Evolutionary conservation across 257 asterid genomes (phyloP).

Genomic region (Capsicum pubescens): DNA sequence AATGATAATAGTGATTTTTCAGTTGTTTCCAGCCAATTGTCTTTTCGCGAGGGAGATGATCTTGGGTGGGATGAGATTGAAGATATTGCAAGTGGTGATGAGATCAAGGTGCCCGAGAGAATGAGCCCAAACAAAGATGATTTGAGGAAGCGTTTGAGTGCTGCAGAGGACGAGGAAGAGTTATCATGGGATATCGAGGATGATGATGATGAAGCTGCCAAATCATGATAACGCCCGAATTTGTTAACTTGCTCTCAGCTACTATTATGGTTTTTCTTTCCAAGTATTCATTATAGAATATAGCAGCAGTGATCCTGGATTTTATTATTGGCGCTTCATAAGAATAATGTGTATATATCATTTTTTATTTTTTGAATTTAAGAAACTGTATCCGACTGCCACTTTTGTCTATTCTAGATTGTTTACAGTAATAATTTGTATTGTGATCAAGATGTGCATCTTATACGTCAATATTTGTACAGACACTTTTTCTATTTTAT

Average conservation of each 20-base stretch:
- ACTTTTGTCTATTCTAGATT: neutral
- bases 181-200: constrained; percentile 81
- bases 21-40: constrained; percentile 65
- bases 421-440: neutral
- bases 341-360: constrained; percentile 14
- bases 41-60: constrained; percentile 70
- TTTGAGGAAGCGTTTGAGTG: constrained; percentile 51
- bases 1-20: constrained; percentile 73
- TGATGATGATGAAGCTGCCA: constrained; percentile 49
- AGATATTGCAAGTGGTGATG: constrained; percentile 68
- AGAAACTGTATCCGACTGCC: neutral
- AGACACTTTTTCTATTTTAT: neutral
- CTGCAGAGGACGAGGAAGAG: constrained; percentile 69
- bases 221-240: constrained; percentile 43
- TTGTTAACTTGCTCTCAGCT: constrained; percentile 1
- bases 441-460: neutral
- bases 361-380: neutral
- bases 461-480: neutral
- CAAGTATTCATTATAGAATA: neutral
- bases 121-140: constrained; percentile 40
- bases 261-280: constrained; percentile 8
- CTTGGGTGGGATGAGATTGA: constrained; percentile 93
- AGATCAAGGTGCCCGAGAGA: constrained; percentile 43
- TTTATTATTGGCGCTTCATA: neutral
- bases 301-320: neutral